These are phyloP conservation scores for Fusarium bulbicola DNA, from an alignment of 2,329 filamentous ascomycete species.

Conservation along the genomic window DNA sequence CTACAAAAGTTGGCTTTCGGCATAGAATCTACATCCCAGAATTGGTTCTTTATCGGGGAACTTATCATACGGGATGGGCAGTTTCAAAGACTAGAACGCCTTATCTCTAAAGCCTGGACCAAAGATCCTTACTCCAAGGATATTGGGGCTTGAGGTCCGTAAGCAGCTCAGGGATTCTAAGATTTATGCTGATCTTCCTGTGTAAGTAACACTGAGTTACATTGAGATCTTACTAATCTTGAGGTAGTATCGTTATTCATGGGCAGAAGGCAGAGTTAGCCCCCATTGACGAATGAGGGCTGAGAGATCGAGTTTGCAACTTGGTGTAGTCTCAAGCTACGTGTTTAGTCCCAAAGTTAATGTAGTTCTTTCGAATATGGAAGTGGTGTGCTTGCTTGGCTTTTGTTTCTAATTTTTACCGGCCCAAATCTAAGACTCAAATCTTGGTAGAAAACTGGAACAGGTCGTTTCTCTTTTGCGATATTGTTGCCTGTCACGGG, in stretches of 20 bases:
- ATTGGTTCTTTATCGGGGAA: no score
- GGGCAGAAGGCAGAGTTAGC: neutral
- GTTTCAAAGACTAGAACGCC: no score
- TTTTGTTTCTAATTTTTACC: accelerated
- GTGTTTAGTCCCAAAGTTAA: accelerated
- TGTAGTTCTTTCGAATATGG: accelerated
- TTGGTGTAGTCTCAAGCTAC: neutral
- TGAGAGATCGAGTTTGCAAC: neutral
- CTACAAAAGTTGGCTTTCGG: no score
- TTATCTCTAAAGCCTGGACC: no score
- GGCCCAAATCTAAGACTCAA: neutral
- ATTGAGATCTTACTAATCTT: neutral
- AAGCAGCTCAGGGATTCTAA: no score
- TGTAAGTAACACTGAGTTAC: no score
- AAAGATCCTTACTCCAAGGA: no score
- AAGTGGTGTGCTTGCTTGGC: accelerated
- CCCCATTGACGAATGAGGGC: neutral
- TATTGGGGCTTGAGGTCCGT: no score
- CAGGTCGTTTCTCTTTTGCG: accelerated
- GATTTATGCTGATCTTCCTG: no score
- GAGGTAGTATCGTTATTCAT: neutral
- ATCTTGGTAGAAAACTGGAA: accelerated
- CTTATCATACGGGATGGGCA: no score
- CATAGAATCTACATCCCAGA: no score
- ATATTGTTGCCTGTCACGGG: accelerated